These are phyloP conservation scores for Pholiota microspora DNA, from an alignment of 768 basidiomycete genomes.

Conservation along the genomic window DNA sequence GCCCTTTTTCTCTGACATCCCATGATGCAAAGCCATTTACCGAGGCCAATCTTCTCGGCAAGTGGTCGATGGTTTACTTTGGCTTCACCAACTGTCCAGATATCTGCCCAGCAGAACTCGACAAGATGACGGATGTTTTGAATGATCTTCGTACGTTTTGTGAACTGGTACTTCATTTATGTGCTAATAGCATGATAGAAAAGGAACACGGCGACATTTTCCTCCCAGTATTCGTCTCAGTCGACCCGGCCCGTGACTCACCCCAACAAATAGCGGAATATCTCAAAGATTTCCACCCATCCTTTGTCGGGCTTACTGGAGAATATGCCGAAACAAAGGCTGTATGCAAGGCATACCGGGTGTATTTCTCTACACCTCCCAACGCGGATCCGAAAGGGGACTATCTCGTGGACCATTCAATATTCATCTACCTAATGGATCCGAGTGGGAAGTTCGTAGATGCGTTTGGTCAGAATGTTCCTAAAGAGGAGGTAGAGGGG, in stretches of 20 bases:
- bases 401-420: slow-evolving; percentile 96
- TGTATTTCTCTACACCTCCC: slow-evolving; percentile 97
- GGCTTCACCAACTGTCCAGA: slow-evolving; percentile 99
- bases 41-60: slow-evolving; percentile 79
- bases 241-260: slow-evolving; percentile 92
- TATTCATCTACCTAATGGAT: slow-evolving; percentile 98
- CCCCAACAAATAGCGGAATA: slow-evolving; percentile 59
- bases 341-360: slow-evolving; percentile 92
- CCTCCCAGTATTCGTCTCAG: slow-evolving; percentile 91
- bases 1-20: slow-evolving; percentile 77
- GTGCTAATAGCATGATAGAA: slow-evolving; percentile 41
- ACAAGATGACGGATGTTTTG: slow-evolving; percentile 86
- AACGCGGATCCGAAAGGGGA: slow-evolving; percentile 85
- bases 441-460: slow-evolving; percentile 93
- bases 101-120: slow-evolving; percentile 96
- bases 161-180: background rate
- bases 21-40: slow-evolving; percentile 73
- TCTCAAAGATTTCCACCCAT: slow-evolving; percentile 86
- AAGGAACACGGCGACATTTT: slow-evolving; percentile 68
- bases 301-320: slow-evolving; percentile 86
- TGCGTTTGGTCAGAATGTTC: slow-evolving; percentile 87
- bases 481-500: slow-evolving; percentile 63
- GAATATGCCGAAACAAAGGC: slow-evolving; percentile 80
- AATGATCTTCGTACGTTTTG: slow-evolving; percentile 60
- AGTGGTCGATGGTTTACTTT: slow-evolving; percentile 93